phyloP scores from a whole-genome alignment of 371 early-diverging fungal genomes.

The Dipsacomyces acuminosporus region DNA sequence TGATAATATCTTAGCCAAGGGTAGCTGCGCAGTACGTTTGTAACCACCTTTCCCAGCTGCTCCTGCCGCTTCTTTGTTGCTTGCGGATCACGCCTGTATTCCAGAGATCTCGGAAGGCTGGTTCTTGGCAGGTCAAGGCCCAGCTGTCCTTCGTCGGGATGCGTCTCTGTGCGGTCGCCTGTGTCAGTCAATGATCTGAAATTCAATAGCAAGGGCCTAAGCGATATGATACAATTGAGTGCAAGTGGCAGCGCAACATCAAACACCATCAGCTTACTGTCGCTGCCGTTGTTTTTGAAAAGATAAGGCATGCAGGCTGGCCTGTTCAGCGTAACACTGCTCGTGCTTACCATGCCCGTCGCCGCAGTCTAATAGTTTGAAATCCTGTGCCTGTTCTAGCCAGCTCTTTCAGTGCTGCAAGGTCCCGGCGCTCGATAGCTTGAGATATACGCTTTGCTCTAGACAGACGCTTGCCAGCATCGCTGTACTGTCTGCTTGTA shows the following conservation, averaged over 20 bases:
- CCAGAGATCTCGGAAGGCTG: constrained; percentile 18
- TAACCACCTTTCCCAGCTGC: constrained; percentile 33
- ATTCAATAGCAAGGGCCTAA: constrained; percentile 37
- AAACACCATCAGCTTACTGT: too few relatives aligned
- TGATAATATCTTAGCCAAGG: constrained; percentile 48
- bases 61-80: constrained; percentile 25
- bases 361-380: constrained; percentile 27
- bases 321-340: too few relatives aligned
- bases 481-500: background rate
- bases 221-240: too few relatives aligned
- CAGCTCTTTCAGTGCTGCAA: constrained; percentile 27
- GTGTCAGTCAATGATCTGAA: constrained; percentile 25
- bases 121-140: constrained; percentile 41
- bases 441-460: constrained; percentile 30
- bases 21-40: constrained; percentile 27
- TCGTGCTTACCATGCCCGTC: constrained; percentile 32
- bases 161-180: constrained; percentile 6
- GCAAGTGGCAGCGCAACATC: background rate
- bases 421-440: constrained; percentile 24
- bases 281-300: too few relatives aligned
- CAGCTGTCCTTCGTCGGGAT: constrained; percentile 41
- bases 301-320: too few relatives aligned
- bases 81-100: constrained; percentile 14
- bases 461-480: constrained; percentile 1
- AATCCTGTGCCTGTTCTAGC: constrained; percentile 34